Percentiles rank a stretch among this genome's conserved stretches.
phyloP scores from a whole-genome alignment of 331 rosid genomes.

The Acacia concinna region DNA sequence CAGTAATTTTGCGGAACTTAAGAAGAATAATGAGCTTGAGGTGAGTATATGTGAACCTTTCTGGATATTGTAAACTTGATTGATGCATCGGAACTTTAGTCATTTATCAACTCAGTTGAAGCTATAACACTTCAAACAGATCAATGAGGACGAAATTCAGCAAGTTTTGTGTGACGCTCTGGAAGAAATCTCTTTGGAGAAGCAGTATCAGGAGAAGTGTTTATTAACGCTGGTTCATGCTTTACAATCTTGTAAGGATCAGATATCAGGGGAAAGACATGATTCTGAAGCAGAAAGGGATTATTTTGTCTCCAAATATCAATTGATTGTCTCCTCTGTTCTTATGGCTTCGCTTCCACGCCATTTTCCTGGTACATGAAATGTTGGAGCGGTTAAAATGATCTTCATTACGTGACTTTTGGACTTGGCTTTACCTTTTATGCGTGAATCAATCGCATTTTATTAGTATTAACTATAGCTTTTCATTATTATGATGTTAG shows the following conservation, averaged over 20 bases:
- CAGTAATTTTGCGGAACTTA: conserved; percentile 35
- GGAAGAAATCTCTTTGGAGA: conserved; percentile 80
- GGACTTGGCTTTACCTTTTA: conserved; percentile 16
- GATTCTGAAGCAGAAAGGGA: conserved; percentile 46
- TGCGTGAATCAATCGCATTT: not conserved
- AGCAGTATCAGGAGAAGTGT: conserved; percentile 82
- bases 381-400: not conserved
- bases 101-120: conserved; percentile 1
- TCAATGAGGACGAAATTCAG: conserved; percentile 61
- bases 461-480: not conserved
- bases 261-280: conserved; percentile 46
- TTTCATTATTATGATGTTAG: not conserved
- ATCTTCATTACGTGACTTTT: not conserved
- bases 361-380: conserved; percentile 70
- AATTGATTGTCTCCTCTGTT: conserved; percentile 68
- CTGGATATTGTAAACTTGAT: not conserved
- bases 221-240: conserved; percentile 68
- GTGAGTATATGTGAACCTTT: conserved; percentile 42
- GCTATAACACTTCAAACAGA: conserved; percentile 36
- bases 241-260: conserved; percentile 63
- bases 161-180: conserved; percentile 62
- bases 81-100: not conserved
- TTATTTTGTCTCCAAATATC: conserved; percentile 67
- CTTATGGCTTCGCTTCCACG: conserved; percentile 88
- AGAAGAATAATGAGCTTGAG: conserved; percentile 38